A percentile compares a stretch with the other conserved stretches of the same genome.
These are phyloP conservation scores for Cladosporium sp. DNA, from an alignment of 2,329 filamentous ascomycete species.

Conservation along the genomic window DNA sequence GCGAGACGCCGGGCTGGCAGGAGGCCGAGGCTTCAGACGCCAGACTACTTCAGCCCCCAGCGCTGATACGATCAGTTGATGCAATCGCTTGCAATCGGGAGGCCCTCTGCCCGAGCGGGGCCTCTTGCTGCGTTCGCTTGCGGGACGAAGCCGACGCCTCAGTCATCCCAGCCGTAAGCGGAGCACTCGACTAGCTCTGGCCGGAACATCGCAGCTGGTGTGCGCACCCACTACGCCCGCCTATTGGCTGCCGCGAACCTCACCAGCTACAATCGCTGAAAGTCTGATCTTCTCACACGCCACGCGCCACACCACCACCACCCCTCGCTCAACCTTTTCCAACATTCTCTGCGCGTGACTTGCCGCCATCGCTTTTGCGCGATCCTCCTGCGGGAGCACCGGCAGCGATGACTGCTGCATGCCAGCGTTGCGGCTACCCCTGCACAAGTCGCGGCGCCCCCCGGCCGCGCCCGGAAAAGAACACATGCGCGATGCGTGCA, in stretches of 20 bases:
- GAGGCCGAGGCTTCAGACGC: too few species aligned
- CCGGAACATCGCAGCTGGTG: not conserved
- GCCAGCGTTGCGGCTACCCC: not conserved
- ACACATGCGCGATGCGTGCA: conserved; percentile 1
- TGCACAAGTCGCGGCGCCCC: conserved; percentile 5
- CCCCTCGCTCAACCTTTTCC: not conserved
- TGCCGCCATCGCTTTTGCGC: not conserved
- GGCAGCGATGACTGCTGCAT: not conserved
- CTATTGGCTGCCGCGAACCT: conserved; percentile 2
- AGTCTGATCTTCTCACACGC: not conserved
- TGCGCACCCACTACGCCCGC: not conserved
- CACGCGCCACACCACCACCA: not conserved
- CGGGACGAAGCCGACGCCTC: too few species aligned
- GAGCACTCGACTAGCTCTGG: not conserved
- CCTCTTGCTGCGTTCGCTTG: too few species aligned
- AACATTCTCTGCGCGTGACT: not conserved
- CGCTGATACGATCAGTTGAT: too few species aligned
- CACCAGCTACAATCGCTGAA: conserved; percentile 5
- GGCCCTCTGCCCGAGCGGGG: too few species aligned
- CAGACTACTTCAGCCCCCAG: too few species aligned
- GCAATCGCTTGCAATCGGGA: too few species aligned
- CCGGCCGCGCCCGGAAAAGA: conserved; percentile 3
- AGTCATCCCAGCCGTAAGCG: not conserved
- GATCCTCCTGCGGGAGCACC: not conserved
- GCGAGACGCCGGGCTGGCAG: too few species aligned